These are phyloP conservation scores for Candida sp. DNA, from an alignment of 1,139 yeast species.

Conservation along the genomic window DNA sequence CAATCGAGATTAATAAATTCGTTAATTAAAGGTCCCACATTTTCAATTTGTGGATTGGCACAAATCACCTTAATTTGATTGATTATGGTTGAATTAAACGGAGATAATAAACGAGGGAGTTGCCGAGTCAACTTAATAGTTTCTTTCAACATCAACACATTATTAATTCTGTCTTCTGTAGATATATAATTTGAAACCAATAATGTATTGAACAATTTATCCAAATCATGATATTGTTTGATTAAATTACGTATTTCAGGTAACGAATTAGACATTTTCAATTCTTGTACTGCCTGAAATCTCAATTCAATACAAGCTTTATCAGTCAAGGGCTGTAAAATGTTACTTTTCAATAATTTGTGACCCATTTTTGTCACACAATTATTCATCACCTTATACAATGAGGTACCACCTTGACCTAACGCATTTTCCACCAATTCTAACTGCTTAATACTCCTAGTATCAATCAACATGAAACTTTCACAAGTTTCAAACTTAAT, in stretches of 20 bases:
- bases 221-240: slow-evolving; percentile 31
- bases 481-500: slow-evolving; percentile 35
- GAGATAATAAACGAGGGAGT: not conserved
- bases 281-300: slow-evolving; percentile 28
- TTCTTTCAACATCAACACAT: slow-evolving; percentile 29
- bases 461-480: slow-evolving; percentile 38
- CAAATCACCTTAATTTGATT: slow-evolving; percentile 25
- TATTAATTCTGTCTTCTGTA: slow-evolving; percentile 33
- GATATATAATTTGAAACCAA: slow-evolving; percentile 11
- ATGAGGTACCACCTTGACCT: slow-evolving; percentile 19
- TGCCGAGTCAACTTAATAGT: not conserved
- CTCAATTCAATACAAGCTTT: slow-evolving; percentile 25
- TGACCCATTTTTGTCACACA: slow-evolving; percentile 46
- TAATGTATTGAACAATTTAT: slow-evolving; percentile 24
- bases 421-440: slow-evolving; percentile 31
- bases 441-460: slow-evolving; percentile 27
- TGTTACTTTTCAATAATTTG: slow-evolving; percentile 31
- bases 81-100: not conserved
- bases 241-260: slow-evolving; percentile 16
- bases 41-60: slow-evolving; percentile 14
- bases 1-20: slow-evolving; percentile 36
- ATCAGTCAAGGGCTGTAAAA: slow-evolving; percentile 44
- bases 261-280: slow-evolving; percentile 9
- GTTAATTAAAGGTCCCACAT: slow-evolving; percentile 20
- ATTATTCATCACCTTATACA: slow-evolving; percentile 29